Conservation (phyloP, 164 flowering plant species). For the Umbellularia californica region DNA sequence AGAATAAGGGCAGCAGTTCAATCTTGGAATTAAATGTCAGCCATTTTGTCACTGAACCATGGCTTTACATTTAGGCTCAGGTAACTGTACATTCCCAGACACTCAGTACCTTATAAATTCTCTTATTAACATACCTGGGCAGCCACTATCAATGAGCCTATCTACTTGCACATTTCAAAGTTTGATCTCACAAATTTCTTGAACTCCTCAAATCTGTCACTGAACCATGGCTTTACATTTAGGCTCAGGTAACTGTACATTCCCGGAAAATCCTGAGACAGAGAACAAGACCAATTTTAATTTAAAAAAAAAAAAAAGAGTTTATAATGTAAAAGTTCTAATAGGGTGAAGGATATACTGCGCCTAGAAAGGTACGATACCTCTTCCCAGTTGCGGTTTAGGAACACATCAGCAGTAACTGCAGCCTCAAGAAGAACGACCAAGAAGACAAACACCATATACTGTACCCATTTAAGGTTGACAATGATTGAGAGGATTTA, state of each 20-base stretch:
- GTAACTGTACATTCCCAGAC: not conserved
- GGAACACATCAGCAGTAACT: constrained; percentile 61
- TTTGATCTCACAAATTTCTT: constrained; percentile 64
- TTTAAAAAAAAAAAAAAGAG: not conserved
- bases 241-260: no score
- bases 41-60: no score
- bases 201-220: constrained; percentile 49
- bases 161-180: constrained; percentile 78
- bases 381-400: constrained; percentile 77
- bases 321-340: not conserved
- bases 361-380: constrained; percentile 21
- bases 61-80: not conserved
- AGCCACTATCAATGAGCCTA: constrained; percentile 56
- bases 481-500: constrained; percentile 1
- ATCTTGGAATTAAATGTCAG: no score
- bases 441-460: constrained; percentile 58
- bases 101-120: not conserved
- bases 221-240: no score
- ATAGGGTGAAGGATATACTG: not conserved
- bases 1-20: no score
- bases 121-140: constrained; percentile 51
- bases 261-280: constrained; percentile 73
- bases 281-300: not conserved
- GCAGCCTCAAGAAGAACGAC: constrained; percentile 72
- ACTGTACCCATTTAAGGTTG: constrained; percentile 51